Evolutionary conservation across 768 basidiomycete genomes (phyloP).

Genomic region (Phallus indusiatus): DNA sequence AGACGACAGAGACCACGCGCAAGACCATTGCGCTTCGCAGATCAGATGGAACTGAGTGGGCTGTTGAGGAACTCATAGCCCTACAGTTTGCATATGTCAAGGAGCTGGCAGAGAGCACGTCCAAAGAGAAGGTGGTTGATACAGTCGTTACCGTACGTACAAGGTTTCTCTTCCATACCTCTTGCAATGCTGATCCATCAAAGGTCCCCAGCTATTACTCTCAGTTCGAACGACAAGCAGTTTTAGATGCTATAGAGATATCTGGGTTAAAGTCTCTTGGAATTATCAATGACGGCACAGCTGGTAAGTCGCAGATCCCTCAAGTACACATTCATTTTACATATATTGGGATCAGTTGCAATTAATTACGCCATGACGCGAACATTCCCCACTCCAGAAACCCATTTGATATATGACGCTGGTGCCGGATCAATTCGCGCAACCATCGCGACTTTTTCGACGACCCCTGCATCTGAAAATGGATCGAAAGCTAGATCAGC

Average conservation of each 20-base stretch:
- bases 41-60: conserved; percentile 57
- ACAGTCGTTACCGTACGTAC: conserved; percentile 62
- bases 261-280: conserved; percentile 78
- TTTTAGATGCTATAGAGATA: conserved; percentile 87
- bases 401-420: conserved; percentile 90
- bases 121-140: conserved; percentile 70
- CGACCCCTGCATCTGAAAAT: conserved; percentile 27
- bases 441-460: conserved; percentile 61
- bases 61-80: conserved; percentile 81
- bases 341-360: conserved; percentile 41
- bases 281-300: conserved; percentile 86
- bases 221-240: conserved; percentile 84
- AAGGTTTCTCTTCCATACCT: neutral
- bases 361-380: conserved; percentile 98
- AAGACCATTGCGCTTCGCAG: conserved; percentile 49
- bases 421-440: conserved; percentile 78
- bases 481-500: conserved; percentile 36
- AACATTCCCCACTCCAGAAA: conserved; percentile 66
- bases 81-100: conserved; percentile 93
- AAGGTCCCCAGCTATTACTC: conserved; percentile 77
- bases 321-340: neutral
- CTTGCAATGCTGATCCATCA: neutral
- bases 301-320: conserved; percentile 25
- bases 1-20: conserved; percentile 45
- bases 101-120: conserved; percentile 66